phyloP scores from a whole-genome alignment of 345 rosid species.

The Brassica incana region DNA sequence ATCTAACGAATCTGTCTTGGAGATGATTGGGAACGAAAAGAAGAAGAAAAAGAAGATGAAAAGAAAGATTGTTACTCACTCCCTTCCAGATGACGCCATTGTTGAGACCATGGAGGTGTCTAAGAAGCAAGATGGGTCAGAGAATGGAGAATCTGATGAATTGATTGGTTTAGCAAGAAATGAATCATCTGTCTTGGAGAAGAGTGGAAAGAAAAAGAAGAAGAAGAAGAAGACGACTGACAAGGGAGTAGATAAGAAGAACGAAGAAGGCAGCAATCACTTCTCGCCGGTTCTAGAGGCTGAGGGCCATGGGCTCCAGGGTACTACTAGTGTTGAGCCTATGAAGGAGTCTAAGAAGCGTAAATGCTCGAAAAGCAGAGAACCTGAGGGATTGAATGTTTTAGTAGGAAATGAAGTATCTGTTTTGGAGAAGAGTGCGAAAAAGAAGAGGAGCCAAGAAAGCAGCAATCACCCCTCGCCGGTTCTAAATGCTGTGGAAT shows the following conservation, averaged over 20 bases:
- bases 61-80: not conserved
- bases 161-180: not conserved
- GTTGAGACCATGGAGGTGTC: slow-evolving; percentile 1
- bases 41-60: slow-evolving; percentile 4
- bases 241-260: not conserved
- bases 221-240: not conserved
- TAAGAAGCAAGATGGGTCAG: not conserved
- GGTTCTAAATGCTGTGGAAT: not conserved
- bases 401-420: not conserved
- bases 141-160: not conserved
- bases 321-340: not conserved
- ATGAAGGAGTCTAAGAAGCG: not conserved
- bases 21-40: not conserved
- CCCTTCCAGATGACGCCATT: not conserved
- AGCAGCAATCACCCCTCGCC: not conserved
- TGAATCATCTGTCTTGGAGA: not conserved
- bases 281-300: not conserved
- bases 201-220: not conserved
- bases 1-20: not conserved
- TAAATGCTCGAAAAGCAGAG: not conserved
- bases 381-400: not conserved
- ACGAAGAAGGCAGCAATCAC: not conserved
- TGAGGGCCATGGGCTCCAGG: not conserved
- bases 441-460: not conserved
- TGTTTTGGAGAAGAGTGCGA: not conserved